Base-by-base conservation (phyloP, 495 filamentous ascomycete genomes). In the Neurospora sp. region DNA sequence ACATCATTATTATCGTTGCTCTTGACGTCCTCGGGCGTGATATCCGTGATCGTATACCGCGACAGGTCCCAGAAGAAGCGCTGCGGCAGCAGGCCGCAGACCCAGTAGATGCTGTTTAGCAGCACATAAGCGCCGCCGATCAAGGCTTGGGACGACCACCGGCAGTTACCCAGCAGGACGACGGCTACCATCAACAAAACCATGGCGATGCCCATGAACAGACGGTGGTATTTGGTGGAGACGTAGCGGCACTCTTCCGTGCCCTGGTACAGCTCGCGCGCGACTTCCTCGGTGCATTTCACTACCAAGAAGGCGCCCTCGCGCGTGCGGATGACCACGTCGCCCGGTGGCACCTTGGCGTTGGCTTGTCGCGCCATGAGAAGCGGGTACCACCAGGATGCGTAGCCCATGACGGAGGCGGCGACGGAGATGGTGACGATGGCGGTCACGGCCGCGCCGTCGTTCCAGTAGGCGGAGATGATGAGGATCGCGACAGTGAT, bases 181-280 rank as follows among this genome's bases (percentile, higher is more conserved):
- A 91, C 87, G 5, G 84, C 81, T 4, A 86, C 81, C 89, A 91
- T 90, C 65, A 91, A 80, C 22, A 89, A 76, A 39, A 90, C 82
- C 44, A 88, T 90, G 37, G 87, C 88, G 31, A 85, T 41, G 1
- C 82, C 89, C 77, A 90, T 87, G 10, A 89, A 84, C 18, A 80
- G 71, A n/a, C 86, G 81, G 77, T 87, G 85, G 27, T 76, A 75
- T 2, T 71, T 74, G 1, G 82, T 82, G 14, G 77, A 77, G 8
- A 88, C 83, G 40, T 82, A 80, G 71, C 89, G 87, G 22, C 83
- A 76, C 73, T 84, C 80, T 73, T 90, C 87, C 0, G 87, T 87
- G 39, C 87, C 88, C 12, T 80, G 83, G 77, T 92, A 92, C 2
- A 92, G 83, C 79, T 91, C 88, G 27, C 90, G 83, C 9, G 89